Percentiles rank a stretch among this genome's conserved stretches.
phyloP scores from a whole-genome alignment of 1,139 yeast genomes.

The Magnusiomyces sp. region DNA sequence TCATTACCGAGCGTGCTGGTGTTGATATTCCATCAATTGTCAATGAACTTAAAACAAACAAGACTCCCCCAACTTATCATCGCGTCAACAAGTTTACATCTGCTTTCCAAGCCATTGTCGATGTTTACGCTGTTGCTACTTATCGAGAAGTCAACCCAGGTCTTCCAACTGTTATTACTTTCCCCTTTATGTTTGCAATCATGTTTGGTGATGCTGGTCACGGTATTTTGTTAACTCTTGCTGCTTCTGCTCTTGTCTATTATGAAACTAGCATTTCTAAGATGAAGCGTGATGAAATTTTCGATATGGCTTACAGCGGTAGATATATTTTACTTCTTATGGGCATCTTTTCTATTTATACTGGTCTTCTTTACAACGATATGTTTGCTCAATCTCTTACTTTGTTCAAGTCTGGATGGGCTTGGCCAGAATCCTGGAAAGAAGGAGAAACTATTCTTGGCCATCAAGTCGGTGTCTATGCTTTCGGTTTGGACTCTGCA shows the following conservation, averaged over 20 bases:
- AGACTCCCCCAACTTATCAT: constrained; percentile 90
- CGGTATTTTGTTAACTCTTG: constrained; percentile 70
- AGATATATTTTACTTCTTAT: constrained; percentile 79
- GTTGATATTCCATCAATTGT: constrained; percentile 68
- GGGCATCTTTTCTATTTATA: constrained; percentile 91
- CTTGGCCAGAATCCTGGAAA: constrained; percentile 72
- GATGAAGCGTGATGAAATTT: constrained; percentile 78
- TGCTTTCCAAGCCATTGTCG: constrained; percentile 88
- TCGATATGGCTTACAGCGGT: constrained; percentile 93
- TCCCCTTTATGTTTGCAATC: constrained; percentile 97
- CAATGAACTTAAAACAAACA: constrained; percentile 68
- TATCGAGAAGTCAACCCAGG: constrained; percentile 97
- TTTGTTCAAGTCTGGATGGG: constrained; percentile 81
- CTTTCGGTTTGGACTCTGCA: constrained; percentile 82
- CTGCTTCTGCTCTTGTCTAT: constrained; percentile 59
- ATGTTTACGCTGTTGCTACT: constrained; percentile 90
- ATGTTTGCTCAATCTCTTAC: constrained; percentile 86
- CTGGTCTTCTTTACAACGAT: constrained; percentile 91
- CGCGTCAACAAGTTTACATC: constrained; percentile 83
- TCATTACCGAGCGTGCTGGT: constrained; percentile 50
- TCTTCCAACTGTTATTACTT: constrained; percentile 84
- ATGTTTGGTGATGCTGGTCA: constrained; percentile 99
- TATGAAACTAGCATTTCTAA: constrained; percentile 61
- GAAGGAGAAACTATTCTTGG: constrained; percentile 59
- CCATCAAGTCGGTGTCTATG: constrained; percentile 57